These are phyloP conservation scores for Candida patagonica DNA, from an alignment of 805 yeast genomes.

Conservation along the genomic window DNA sequence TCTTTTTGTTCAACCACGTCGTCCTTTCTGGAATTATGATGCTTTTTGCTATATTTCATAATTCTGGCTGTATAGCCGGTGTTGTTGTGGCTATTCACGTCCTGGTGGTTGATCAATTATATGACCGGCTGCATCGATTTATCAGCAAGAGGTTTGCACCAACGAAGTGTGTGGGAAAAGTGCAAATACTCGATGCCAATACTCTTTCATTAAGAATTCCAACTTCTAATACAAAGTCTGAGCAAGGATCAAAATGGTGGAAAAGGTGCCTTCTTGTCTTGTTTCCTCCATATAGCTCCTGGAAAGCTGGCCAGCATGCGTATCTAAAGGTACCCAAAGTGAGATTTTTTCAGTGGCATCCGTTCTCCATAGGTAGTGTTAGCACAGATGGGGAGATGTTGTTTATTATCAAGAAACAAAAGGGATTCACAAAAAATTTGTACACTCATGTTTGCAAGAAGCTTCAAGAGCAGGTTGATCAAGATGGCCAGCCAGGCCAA, in stretches of 20 bases:
- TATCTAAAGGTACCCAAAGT: conserved; percentile 34
- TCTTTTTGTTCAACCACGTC: conserved; percentile 37
- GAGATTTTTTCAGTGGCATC: conserved; percentile 35
- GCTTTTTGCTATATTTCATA: conserved; percentile 36
- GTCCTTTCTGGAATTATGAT: conserved; percentile 35
- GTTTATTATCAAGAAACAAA: conserved; percentile 32
- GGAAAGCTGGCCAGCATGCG: conserved; percentile 43
- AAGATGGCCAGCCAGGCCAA: too few relatives aligned
- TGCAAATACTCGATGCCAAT: conserved; percentile 34
- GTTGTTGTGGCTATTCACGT: conserved; percentile 35
- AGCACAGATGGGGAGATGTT: conserved; percentile 33
- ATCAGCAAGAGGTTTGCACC: conserved; percentile 31
- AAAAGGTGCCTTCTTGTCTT: too few relatives aligned
- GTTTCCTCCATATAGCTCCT: conserved; percentile 23
- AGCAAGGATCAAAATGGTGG: too few relatives aligned
- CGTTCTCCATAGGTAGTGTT: conserved; percentile 38
- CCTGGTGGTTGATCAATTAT: conserved; percentile 35
- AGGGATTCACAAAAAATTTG: conserved; percentile 37
- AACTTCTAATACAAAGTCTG: conserved; percentile 16
- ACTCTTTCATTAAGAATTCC: conserved; percentile 35
- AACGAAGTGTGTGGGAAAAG: conserved; percentile 31
- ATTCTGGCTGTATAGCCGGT: conserved; percentile 27
- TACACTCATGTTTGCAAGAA: conserved; percentile 8
- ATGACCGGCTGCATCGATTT: conserved; percentile 25
- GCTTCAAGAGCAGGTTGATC: conserved; percentile 15